A percentile compares a stretch with the other conserved stretches of the same genome.
These are phyloP conservation scores for Cunninghamia lanceolata DNA, from an alignment of 75 land plant species.

Conservation along the genomic window DNA sequence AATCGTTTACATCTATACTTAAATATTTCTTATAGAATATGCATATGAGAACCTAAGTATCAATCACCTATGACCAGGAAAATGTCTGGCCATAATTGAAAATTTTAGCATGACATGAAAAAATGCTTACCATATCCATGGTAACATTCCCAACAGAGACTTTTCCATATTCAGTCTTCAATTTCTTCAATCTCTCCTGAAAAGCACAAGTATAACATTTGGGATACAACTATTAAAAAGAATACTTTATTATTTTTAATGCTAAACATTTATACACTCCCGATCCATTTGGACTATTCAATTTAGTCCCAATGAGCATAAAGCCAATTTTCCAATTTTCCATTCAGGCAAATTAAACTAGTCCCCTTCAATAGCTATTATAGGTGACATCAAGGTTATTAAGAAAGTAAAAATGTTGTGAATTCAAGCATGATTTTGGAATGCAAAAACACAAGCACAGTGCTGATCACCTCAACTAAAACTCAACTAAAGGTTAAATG, in stretches of 20 bases:
- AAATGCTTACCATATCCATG: conserved; percentile 76
- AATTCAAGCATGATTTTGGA: no score
- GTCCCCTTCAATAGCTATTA: no score
- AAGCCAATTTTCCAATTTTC: neutral
- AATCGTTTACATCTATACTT: neutral
- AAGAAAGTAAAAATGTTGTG: no score
- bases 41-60: neutral
- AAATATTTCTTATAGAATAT: neutral
- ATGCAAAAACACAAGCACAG: no score
- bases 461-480: no score
- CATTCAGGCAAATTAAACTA: no score
- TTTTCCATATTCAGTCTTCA: conserved; percentile 76
- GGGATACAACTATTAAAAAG: neutral
- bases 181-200: conserved; percentile 84
- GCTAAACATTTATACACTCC: neutral
- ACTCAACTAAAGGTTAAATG: no score
- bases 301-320: neutral
- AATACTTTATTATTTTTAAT: neutral
- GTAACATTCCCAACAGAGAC: conserved; percentile 87
- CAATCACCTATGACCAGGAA: neutral
- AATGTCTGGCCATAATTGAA: neutral
- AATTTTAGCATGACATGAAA: neutral
- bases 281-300: neutral
- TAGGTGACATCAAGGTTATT: no score
- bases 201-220: neutral